Conservation (phyloP, 2,329 filamentous ascomycete species). For the Trichoderma simmonsii region DNA sequence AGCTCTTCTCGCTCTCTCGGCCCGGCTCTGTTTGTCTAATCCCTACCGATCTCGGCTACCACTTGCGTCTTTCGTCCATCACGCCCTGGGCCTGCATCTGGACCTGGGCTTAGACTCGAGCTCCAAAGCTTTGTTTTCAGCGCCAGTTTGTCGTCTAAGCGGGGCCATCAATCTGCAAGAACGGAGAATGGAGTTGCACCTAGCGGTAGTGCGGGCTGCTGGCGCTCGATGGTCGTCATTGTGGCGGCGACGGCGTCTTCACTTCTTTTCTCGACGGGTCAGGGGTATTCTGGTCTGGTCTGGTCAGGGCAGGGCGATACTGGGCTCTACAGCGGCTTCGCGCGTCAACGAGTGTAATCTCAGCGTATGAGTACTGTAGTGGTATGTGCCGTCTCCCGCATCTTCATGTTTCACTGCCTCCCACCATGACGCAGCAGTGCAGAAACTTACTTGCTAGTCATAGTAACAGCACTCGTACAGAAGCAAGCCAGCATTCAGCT, state of each 20-base stretch:
- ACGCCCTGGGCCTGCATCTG: too few relatives aligned
- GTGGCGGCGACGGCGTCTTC: background rate
- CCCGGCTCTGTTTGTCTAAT: conserved; percentile 1
- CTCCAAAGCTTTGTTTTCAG: background rate
- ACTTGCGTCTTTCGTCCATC: background rate
- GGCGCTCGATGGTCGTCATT: background rate
- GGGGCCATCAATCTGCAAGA: background rate
- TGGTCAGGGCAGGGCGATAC: background rate
- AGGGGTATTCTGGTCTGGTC: background rate
- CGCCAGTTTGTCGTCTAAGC: background rate
- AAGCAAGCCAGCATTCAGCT: background rate
- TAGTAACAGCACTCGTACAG: background rate
- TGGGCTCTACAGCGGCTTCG: background rate
- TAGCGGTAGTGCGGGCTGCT: background rate
- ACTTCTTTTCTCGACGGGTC: background rate
- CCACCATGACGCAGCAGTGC: background rate
- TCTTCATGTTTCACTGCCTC: background rate
- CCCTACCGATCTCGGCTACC: conserved; percentile 5
- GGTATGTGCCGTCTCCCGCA: background rate
- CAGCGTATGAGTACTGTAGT: background rate
- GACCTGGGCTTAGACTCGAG: too few relatives aligned
- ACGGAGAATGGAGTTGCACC: background rate
- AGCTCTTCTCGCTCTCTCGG: background rate
- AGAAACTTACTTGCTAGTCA: background rate
- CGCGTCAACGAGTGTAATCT: background rate